A percentile compares a stretch with the other conserved stretches of the same genome.
These are phyloP conservation scores for Aspergillus texensis DNA, from an alignment of 2,329 filamentous ascomycete genomes.

Conservation along the genomic window DNA sequence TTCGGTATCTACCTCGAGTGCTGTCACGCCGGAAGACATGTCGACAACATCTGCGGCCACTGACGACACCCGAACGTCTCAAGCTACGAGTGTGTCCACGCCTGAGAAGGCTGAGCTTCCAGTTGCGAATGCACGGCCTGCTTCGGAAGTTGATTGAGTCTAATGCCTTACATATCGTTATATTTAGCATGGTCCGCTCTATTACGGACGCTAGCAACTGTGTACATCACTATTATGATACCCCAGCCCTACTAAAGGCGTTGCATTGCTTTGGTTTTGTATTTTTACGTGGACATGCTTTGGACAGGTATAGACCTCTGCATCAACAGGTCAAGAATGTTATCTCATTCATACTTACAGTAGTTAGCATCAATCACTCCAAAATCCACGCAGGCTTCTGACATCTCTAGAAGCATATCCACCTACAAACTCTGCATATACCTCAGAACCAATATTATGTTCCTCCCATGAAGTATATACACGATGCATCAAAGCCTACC, in stretches of 20 bases:
- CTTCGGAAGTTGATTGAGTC: slow-evolving; percentile 18
- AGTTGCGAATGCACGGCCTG: slow-evolving; percentile 5
- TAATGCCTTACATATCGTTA: slow-evolving; percentile 6
- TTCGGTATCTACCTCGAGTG: slow-evolving; percentile 23
- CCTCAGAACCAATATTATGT: not conserved
- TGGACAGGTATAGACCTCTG: not conserved
- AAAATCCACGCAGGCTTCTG: not conserved
- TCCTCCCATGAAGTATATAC: not conserved
- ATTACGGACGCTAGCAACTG: not conserved
- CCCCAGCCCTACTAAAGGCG: slow-evolving; percentile 17
- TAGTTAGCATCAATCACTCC: not conserved
- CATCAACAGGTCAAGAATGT: not conserved
- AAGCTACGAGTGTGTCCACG: slow-evolving; percentile 33
- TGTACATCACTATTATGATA: slow-evolving; percentile 22
- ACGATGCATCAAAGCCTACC: not conserved
- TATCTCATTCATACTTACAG: not conserved
- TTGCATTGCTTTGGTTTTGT: slow-evolving; percentile 7
- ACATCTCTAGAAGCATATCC: not conserved
- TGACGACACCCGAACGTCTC: slow-evolving; percentile 29
- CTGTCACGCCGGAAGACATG: slow-evolving; percentile 25
- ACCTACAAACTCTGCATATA: not conserved
- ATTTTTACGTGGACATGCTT: not conserved
- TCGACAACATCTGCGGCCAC: slow-evolving; percentile 30
- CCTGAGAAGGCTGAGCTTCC: slow-evolving; percentile 17
- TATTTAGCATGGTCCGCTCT: not conserved